phyloP scores from a whole-genome alignment of 129 eudicot genomes.

The Glebionis coronaria region DNA sequence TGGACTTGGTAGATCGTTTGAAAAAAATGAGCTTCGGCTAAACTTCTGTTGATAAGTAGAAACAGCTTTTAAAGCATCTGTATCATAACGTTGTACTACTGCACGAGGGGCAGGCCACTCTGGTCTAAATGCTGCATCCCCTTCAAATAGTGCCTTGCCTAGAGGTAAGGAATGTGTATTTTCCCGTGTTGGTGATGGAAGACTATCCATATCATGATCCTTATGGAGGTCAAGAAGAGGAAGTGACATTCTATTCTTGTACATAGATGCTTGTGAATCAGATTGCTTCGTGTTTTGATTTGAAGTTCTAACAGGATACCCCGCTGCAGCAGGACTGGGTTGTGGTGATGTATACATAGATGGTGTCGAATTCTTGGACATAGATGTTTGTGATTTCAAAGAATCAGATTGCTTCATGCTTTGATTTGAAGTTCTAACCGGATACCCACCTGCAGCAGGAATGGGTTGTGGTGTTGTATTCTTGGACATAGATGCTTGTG shows the following conservation, averaged over 20 bases:
- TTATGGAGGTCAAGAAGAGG: constrained; percentile 92
- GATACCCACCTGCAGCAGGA: no score
- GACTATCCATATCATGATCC: constrained; percentile 94
- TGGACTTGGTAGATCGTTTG: constrained; percentile 88
- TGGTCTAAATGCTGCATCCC: constrained; percentile 49
- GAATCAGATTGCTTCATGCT: constrained; percentile 30
- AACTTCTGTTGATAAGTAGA: constrained; percentile 91
- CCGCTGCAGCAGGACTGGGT: no score
- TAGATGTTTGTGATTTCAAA: constrained; percentile 32
- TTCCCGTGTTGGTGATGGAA: constrained; percentile 95
- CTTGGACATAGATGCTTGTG: no score
- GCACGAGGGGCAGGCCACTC: constrained; percentile 68
- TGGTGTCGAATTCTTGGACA: no score
- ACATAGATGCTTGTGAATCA: constrained; percentile 40
- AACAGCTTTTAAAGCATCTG: constrained; percentile 86
- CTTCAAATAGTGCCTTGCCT: constrained; percentile 34
- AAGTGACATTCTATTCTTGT: constrained; percentile 47
- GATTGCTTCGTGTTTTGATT: constrained; percentile 24
- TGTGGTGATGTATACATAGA: not conserved
- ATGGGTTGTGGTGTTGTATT: not conserved
- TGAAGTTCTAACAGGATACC: constrained; percentile 12
- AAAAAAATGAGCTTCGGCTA: constrained; percentile 47
- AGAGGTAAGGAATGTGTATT: constrained; percentile 40
- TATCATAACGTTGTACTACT: constrained; percentile 65
- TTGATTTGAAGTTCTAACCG: constrained; percentile 21